Evolutionary conservation across 768 basidiomycete genomes (phyloP), one percentile per base, ranked within the genome.

Genomic region (Candolleomyces aberdarensis): DNA sequence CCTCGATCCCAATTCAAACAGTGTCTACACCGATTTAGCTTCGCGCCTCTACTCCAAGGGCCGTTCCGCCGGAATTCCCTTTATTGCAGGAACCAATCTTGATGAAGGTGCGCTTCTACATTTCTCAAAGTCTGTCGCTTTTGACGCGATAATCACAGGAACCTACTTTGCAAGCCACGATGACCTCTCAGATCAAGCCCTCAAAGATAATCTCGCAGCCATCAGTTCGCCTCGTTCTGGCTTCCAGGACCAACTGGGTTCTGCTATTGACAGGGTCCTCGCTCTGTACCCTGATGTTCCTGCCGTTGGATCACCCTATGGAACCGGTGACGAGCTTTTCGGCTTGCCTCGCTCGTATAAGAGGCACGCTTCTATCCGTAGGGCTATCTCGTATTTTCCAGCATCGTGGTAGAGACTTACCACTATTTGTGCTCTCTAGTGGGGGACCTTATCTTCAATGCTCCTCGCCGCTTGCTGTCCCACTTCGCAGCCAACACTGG

Each of bases 241-340:
- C 36, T 11, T 5, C 8, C 8, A 2, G 6, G 36, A 36, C 10
- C 64, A 39, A 58, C 65, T 78, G 36, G 67, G 74, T 47, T 59
- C 66, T 19, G 67, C 44, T 40, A 63, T 70, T 4, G 64, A 73
- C 7, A 62, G 58, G 14, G 31, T 80, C 0, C 60, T 80, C 0
- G 58, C 75, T 20, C 63, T 79, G 3, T 83, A 83, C 64, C 80
- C 80, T 0, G 69, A 79, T 58, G 66, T 70, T 43, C 76, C 81
- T 20, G 66, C 77, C 14, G 61, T 72, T 39, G 82, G 82, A 3
- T 77, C 78, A 0, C 82, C 82, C 0, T 83, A 75, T 62, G 72
- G 71, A 14, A 83, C 81, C 2, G 80, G 81, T 5, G 73, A 76
- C 61, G 65, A 78, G 22, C 78, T 79, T 0, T 82, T 81, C 60